These are phyloP conservation scores for Candida parachauliodes DNA, from an alignment of 805 yeast species.

Conservation along the genomic window DNA sequence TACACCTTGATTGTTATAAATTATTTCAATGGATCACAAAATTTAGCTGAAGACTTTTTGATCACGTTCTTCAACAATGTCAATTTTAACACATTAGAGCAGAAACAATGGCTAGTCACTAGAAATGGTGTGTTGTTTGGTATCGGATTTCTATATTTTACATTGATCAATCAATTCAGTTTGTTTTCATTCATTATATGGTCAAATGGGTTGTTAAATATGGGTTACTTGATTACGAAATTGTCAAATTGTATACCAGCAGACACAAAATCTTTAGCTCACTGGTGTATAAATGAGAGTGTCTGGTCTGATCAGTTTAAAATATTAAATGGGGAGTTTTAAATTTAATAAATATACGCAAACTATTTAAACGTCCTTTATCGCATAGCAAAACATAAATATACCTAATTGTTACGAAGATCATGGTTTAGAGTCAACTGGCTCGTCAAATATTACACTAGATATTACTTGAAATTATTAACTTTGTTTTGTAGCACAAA, in stretches of 20 bases:
- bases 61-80: constrained; percentile 48
- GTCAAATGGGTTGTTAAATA: constrained; percentile 51
- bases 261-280: constrained; percentile 18
- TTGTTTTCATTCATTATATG: constrained; percentile 45
- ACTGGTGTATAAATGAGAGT: constrained; percentile 31
- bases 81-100: constrained; percentile 40
- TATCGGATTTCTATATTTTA: constrained; percentile 47
- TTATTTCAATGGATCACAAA: constrained; percentile 45
- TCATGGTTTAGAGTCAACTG: no score
- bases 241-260: constrained; percentile 43
- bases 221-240: constrained; percentile 53
- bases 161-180: constrained; percentile 39
- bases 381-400: no score
- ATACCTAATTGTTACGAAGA: no score
- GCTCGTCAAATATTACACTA: no score
- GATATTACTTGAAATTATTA: no score
- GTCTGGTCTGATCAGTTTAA: constrained; percentile 23
- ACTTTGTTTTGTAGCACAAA: no score
- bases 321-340: constrained; percentile 1
- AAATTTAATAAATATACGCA: background rate
- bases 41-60: constrained; percentile 44
- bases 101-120: constrained; percentile 46
- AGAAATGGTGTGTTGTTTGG: constrained; percentile 57
- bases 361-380: constrained; percentile 8
- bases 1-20: constrained; percentile 36